Evolutionary conservation across 345 rosid genomes (phyloP).

Genomic region (Cardamine occulta): DNA sequence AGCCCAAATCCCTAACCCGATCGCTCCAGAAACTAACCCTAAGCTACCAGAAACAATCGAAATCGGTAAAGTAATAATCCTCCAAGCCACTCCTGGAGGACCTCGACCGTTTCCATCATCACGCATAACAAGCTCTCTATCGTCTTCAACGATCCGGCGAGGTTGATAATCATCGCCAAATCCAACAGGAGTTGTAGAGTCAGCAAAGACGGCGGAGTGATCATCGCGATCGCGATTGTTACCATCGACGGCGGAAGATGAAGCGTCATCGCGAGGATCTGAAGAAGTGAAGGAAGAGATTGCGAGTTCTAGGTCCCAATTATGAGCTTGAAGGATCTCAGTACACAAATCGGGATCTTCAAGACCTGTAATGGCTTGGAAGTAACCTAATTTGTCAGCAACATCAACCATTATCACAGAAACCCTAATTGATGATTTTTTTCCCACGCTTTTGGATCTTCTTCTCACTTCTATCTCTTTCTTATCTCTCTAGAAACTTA

Average conservation of each 20-base stretch:
- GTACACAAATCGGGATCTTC: constrained; percentile 91
- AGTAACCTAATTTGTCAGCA: constrained; percentile 86
- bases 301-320: constrained; percentile 98
- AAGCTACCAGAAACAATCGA: constrained; percentile 86
- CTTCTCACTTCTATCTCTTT: constrained; percentile 18
- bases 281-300: constrained; percentile 78
- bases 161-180: constrained; percentile 21
- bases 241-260: constrained; percentile 30
- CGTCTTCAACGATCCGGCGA: constrained; percentile 15
- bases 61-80: constrained; percentile 72
- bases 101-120: constrained; percentile 27
- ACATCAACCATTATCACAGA: constrained; percentile 67
- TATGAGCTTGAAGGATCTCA: constrained; percentile 94
- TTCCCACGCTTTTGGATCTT: constrained; percentile 35
- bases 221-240: constrained; percentile 13
- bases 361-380: constrained; percentile 92
- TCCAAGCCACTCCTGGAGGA: constrained; percentile 94
- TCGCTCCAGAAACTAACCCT: constrained; percentile 85
- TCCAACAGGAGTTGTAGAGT: constrained; percentile 37
- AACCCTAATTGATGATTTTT: constrained; percentile 10
- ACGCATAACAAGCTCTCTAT: constrained; percentile 26
- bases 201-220: constrained; percentile 28
- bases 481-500: constrained; percentile 32
- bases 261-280: constrained; percentile 27
- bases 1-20: constrained; percentile 94